Conservation (phyloP, 2,329 filamentous ascomycete species). For the Zymoseptoria crescenta region DNA sequence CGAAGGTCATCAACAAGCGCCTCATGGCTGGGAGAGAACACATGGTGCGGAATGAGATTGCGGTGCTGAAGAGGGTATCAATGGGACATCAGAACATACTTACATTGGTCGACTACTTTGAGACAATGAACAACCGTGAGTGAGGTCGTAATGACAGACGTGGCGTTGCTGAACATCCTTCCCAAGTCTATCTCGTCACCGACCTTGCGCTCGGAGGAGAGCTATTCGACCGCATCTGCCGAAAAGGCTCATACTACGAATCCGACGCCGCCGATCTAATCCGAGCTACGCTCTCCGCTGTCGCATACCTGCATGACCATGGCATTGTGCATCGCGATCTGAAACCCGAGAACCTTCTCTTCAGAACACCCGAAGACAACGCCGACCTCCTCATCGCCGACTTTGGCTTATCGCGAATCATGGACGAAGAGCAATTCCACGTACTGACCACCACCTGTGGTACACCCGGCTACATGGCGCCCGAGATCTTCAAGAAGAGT, state of each 20-base stretch:
- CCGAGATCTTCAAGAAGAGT: constrained; percentile 98
- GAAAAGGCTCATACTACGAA: constrained; percentile 97
- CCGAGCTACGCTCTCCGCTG: constrained; percentile 88
- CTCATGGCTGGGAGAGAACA: constrained; percentile 96
- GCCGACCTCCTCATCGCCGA: constrained; percentile 94
- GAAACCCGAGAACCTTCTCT: constrained; percentile 94
- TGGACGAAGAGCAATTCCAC: constrained; percentile 98
- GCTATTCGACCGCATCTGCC: constrained; percentile 95
- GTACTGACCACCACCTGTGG: constrained; percentile 96
- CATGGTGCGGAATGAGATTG: constrained; percentile 99
- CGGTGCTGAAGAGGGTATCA: constrained; percentile 93
- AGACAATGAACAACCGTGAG: constrained; percentile 94
- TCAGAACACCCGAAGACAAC: constrained; percentile 95
- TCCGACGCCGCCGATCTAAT: constrained; percentile 93
- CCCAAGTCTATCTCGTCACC: constrained; percentile 80
- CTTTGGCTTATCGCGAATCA: constrained; percentile 90
- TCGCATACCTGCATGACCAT: constrained; percentile 96
- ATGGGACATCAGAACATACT: constrained; percentile 99
- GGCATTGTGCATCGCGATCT: constrained; percentile 97
- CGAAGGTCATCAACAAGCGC: constrained; percentile 98
- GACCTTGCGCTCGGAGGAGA: constrained; percentile 94
- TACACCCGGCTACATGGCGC: constrained; percentile 97
- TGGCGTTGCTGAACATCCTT: constrained; percentile 2
- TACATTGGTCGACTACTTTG: constrained; percentile 96
- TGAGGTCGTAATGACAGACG: background rate